Base-by-base conservation (phyloP, 2,329 filamentous ascomycete species). In the Trichoderma breve region DNA sequence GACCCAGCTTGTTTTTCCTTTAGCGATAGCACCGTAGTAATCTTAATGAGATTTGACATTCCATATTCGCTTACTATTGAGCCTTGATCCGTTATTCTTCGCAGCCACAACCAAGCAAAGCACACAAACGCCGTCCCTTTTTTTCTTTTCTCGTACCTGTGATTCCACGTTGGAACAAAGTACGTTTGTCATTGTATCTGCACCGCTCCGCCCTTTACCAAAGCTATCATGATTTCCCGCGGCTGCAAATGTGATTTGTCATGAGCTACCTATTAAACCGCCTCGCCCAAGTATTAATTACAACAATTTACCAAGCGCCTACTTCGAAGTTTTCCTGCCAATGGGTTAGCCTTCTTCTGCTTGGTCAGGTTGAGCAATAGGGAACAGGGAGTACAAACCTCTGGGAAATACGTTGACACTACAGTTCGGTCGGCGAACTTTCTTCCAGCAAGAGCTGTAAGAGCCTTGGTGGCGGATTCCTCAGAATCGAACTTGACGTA, bases 341-440 rank as follows among this genome's bases (percentile, higher is more conserved):
- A 75, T 71, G 3, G 9, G 77, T 86, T 78, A 84, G 81, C 61
- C 32, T 14, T n/a, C 21, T 0, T 36, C 21, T 15, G 47, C 55
- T 12, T 47, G 26, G n/a, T 28, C 55, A 30, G 15, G 21, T 43
- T 32, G 5, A 21, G 24, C 47, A 24, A 9, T 1, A 28, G 4
- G 26, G 14, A 55, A 70, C 2, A 12, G 32, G 39, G 18, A 14
- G 14, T 18, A 34, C 85, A 82, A 84, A 93, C 93, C 88, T 98
- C 97, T 26, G 94, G 93, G 81, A 98, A 99, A 83, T 96, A 98
- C 4, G 96, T 98, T 3, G 93, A 94, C 14, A 99, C 94, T 32
- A 99, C 97, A 4, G 96, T 99, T 77, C 97, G 90, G 83, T 98
- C 94, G 0, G 95, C 93, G 80, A 99, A 99, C 81, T 98, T 98